A percentile compares a stretch with the other conserved stretches of the same genome.
Evolutionary conservation across 2,329 filamentous ascomycete genomes (phyloP).

Genomic region (Aspergillus pseudoglaucus): DNA sequence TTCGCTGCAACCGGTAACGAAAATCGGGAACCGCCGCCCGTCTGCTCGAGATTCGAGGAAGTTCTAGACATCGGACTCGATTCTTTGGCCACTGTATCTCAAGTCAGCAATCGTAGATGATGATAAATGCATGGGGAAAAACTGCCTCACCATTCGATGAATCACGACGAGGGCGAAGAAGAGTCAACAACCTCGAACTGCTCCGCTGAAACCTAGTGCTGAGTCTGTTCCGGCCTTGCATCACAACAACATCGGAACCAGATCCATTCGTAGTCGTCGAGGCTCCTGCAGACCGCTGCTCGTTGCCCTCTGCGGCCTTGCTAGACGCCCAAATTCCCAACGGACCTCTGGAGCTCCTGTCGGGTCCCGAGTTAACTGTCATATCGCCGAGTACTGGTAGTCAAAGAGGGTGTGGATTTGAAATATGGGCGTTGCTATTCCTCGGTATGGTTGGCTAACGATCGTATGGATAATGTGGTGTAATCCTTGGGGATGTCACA

Average conservation of each 20-base stretch:
- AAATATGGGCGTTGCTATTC: neutral
- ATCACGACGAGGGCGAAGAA: slow-evolving; percentile 24
- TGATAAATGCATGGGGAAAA: neutral
- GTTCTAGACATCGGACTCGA: neutral
- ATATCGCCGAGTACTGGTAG: slow-evolving; percentile 8
- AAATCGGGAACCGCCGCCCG: neutral
- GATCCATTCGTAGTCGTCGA: slow-evolving; percentile 22
- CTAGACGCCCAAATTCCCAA: slow-evolving; percentile 18
- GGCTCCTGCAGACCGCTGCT: slow-evolving; percentile 9
- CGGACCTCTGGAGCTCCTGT: slow-evolving; percentile 16
- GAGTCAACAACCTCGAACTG: slow-evolving; percentile 31
- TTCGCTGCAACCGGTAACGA: neutral
- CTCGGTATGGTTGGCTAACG: slow-evolving; percentile 1
- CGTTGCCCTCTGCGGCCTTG: slow-evolving; percentile 12
- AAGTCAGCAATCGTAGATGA: neutral
- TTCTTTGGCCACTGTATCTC: slow-evolving; percentile 5
- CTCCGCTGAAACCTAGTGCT: slow-evolving; percentile 27
- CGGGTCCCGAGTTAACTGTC: slow-evolving; percentile 14
- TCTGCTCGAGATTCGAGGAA: neutral
- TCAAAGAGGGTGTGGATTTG: neutral
- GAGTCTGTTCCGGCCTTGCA: slow-evolving; percentile 16
- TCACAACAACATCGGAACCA: slow-evolving; percentile 13
- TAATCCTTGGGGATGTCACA: neutral
- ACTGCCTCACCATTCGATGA: slow-evolving; percentile 20
- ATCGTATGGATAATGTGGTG: neutral